Evolutionary conservation across 2,329 filamentous ascomycete species (phyloP).

Genomic region (Teratosphaeria viscida): DNA sequence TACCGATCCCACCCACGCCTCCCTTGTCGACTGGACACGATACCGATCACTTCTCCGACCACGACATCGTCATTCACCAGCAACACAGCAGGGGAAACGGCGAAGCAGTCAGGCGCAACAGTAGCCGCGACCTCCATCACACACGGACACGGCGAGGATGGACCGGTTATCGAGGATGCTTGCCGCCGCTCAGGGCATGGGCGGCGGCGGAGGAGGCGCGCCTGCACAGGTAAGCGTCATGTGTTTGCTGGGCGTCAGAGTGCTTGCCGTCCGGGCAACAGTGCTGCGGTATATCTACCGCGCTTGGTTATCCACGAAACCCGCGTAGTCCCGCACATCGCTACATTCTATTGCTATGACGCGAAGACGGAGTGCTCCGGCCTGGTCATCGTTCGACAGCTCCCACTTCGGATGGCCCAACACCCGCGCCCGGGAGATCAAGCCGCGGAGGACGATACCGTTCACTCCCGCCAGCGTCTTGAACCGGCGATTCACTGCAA

Average conservation of each 20-base stretch:
- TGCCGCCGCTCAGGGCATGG: constrained; percentile 56
- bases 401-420: not conserved
- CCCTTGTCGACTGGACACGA: not conserved
- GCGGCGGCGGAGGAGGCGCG: constrained; percentile 57
- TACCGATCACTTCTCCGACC: not conserved
- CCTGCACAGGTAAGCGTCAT: constrained; percentile 48
- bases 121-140: constrained; percentile 1
- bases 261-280: not conserved
- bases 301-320: not conserved
- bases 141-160: constrained; percentile 43
- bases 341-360: not conserved
- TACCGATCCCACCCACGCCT: not conserved
- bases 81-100: not conserved
- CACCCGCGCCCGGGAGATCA: not conserved
- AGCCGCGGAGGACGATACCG: not conserved
- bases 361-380: not conserved
- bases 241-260: not conserved
- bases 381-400: not conserved
- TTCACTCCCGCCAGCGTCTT: not conserved
- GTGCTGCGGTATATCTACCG: not conserved
- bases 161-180: constrained; percentile 88
- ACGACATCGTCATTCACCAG: not conserved
- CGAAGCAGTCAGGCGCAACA: not conserved
- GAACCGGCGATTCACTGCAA: not conserved
- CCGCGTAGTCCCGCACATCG: not conserved